phyloP scores from a whole-genome alignment of 2,329 filamentous ascomycete species.

The Xylaria sp. region DNA sequence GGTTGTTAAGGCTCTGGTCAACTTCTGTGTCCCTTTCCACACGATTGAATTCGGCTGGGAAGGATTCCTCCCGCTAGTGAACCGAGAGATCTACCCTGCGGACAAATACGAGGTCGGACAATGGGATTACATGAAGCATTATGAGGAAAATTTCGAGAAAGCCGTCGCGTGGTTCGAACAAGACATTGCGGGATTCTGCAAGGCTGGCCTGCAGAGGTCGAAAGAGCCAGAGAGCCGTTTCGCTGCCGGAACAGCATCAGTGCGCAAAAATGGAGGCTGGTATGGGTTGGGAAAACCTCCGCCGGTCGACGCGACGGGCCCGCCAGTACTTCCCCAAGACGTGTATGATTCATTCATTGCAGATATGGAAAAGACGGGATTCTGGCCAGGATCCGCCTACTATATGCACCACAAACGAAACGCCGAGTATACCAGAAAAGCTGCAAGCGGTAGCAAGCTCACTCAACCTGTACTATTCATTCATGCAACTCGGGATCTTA shows the following conservation, averaged over 20 bases:
- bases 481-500: slow-evolving; percentile 53
- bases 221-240: slow-evolving; percentile 48
- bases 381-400: slow-evolving; percentile 44
- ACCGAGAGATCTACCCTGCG: slow-evolving; percentile 58
- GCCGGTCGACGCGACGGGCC: slow-evolving; percentile 9
- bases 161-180: slow-evolving; percentile 36
- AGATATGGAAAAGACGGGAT: slow-evolving; percentile 55
- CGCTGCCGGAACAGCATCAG: background rate
- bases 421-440: slow-evolving; percentile 49
- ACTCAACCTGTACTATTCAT: slow-evolving; percentile 47
- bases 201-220: slow-evolving; percentile 23
- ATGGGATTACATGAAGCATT: slow-evolving; percentile 49
- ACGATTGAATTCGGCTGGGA: slow-evolving; percentile 56
- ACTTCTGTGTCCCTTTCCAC: slow-evolving; percentile 55
- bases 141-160: slow-evolving; percentile 46
- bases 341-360: slow-evolving; percentile 39
- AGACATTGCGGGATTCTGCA: slow-evolving; percentile 37
- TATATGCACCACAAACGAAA: slow-evolving; percentile 59
- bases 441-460: slow-evolving; percentile 49
- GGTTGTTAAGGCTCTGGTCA: slow-evolving; percentile 42
- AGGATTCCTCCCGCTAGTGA: slow-evolving; percentile 49
- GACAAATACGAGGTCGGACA: slow-evolving; percentile 53
- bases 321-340: slow-evolving; percentile 31
- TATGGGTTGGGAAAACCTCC: slow-evolving; percentile 20
- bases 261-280: slow-evolving; percentile 35